phyloP scores from a whole-genome alignment of 2,329 filamentous ascomycete genomes.

The Aspergillus fischeri region DNA sequence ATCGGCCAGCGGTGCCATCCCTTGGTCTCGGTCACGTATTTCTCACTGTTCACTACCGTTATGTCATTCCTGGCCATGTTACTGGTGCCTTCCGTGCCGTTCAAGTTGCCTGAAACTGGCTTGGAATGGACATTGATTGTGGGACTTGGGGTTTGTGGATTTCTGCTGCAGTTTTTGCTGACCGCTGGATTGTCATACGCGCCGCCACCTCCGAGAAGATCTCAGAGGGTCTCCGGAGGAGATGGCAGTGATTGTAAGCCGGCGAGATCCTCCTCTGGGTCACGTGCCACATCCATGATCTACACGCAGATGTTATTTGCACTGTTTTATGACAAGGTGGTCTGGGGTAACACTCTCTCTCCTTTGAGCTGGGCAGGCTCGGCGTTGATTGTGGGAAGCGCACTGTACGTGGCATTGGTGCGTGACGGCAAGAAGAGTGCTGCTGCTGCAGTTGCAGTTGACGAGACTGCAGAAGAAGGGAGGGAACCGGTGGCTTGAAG shows the following conservation, averaged over 20 bases:
- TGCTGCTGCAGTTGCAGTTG: background rate
- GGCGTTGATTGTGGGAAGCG: conserved; percentile 60
- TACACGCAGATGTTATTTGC: conserved; percentile 70
- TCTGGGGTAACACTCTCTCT: conserved; percentile 59
- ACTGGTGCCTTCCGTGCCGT: conserved; percentile 52
- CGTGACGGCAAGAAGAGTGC: conserved; percentile 32
- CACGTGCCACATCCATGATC: conserved; percentile 61
- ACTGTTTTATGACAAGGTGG: conserved; percentile 58
- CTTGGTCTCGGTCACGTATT: conserved; percentile 83
- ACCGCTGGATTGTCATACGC: conserved; percentile 72
- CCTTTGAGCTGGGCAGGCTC: conserved; percentile 58
- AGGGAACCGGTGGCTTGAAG: background rate
- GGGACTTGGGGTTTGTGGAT: conserved; percentile 68
- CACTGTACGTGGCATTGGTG: conserved; percentile 60
- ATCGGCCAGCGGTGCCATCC: conserved; percentile 78
- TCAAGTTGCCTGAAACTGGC: conserved; percentile 51
- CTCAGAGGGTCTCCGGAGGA: conserved; percentile 6
- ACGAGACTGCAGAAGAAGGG: conserved; percentile 1
- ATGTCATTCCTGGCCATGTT: conserved; percentile 62
- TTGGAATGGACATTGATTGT: conserved; percentile 65
- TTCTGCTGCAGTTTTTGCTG: conserved; percentile 81
- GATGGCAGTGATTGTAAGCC: background rate
- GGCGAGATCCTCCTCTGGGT: conserved; percentile 21
- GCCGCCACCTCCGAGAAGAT: conserved; percentile 45
- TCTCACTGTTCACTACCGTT: conserved; percentile 65